Conservation (phyloP, 23 red algal genomes). For the Cyanidiococcus yangmingshanensis region DNA sequence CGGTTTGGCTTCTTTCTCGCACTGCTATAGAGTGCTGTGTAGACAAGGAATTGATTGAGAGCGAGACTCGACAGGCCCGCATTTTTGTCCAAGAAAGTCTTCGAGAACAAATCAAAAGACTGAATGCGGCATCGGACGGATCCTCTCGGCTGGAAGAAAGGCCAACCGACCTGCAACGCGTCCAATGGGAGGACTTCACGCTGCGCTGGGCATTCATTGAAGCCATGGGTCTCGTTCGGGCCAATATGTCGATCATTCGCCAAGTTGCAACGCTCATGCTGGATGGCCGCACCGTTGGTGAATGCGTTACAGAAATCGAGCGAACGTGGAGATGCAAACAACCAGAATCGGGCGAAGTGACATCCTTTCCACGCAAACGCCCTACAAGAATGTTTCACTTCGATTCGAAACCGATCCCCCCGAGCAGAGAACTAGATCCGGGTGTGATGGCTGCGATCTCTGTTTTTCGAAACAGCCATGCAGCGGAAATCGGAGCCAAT, state of each 20-base stretch:
- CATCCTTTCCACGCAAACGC: background rate
- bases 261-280: background rate
- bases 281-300: background rate
- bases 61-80: constrained; percentile 16
- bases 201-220: constrained; percentile 16
- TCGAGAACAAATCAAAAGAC: background rate
- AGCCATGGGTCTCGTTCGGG: background rate
- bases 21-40: background rate
- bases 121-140: background rate
- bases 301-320: background rate
- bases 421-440: background rate
- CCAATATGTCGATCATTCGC: background rate
- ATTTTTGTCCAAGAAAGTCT: constrained; percentile 1
- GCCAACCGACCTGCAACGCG: background rate
- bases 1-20: background rate
- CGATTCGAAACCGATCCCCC: background rate
- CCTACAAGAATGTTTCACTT: background rate
- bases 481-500: too few species aligned
- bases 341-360: background rate
- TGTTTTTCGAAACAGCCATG: background rate
- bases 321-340: background rate
- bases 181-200: constrained; percentile 2
- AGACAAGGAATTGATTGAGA: constrained; percentile 9
- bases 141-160: background rate
- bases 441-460: background rate